Evolutionary conservation across 2,329 filamentous ascomycete species (phyloP).

Genomic region (Uncinocarpus reesii): DNA sequence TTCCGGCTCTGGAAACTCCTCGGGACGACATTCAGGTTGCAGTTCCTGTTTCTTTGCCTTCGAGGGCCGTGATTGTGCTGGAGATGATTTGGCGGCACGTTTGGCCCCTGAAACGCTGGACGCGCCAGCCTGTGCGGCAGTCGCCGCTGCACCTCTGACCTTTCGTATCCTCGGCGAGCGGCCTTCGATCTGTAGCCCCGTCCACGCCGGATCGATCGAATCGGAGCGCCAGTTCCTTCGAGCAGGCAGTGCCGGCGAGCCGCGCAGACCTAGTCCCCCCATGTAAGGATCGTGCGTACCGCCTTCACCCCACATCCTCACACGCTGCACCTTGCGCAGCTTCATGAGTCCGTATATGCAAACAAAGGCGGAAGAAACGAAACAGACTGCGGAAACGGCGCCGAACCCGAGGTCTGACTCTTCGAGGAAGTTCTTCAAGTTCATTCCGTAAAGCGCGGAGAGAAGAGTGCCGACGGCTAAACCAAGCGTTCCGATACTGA

Average conservation of each 20-base stretch:
- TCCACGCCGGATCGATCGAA: constrained; percentile 13
- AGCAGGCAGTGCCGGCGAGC: not conserved
- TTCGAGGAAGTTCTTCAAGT: constrained; percentile 96
- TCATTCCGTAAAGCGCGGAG: constrained; percentile 99
- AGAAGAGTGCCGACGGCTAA: constrained; percentile 89
- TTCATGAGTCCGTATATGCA: constrained; percentile 76
- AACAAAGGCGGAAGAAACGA: constrained; percentile 62
- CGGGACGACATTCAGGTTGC: not conserved
- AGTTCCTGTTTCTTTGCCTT: not conserved
- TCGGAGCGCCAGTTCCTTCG: constrained; percentile 15
- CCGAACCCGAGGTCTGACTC: constrained; percentile 81
- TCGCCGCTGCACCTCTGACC: constrained; percentile 9
- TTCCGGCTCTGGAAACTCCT: not conserved
- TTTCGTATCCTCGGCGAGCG: constrained; percentile 12
- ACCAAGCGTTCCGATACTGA: constrained; percentile 89
- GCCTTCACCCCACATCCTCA: constrained; percentile 69
- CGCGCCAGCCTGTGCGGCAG: not conserved
- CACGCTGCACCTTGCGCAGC: constrained; percentile 72
- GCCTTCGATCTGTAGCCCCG: constrained; percentile 10
- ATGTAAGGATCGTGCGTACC: constrained; percentile 24
- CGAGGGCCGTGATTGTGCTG: not conserved
- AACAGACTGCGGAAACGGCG: constrained; percentile 60
- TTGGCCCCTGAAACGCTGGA: not conserved
- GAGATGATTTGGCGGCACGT: not conserved
- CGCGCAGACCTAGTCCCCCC: constrained; percentile 11